Evolutionary conservation across 2,329 filamentous ascomycete species (phyloP), one percentile per base, ranked within the genome.

Genomic region (Pyrenophora teres): DNA sequence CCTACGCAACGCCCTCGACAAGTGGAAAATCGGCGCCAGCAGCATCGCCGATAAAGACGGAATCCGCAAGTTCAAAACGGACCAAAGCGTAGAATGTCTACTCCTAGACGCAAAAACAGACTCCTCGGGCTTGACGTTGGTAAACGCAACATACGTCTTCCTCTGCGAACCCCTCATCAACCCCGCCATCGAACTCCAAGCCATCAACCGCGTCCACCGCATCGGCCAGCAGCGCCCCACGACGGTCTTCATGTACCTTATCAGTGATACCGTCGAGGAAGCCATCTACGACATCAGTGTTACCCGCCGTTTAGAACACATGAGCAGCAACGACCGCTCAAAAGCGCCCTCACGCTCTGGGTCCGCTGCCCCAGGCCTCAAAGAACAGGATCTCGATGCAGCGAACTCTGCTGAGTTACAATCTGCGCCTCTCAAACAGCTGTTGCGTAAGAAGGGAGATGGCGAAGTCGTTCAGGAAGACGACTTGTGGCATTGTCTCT

Each of bases 161-260:
- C 82, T 99, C 4, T 96, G 92, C 71, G 94, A 99, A 69, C 94
- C 94, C 2, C 79, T 97, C 3, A 85, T 97, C 62, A 96, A 97
- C 68, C 93, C 93, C 0, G 92, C 92, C 0, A 85, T 99, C 13
- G 94, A 97, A 73, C 81, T 97, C 8, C 94, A 99, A 73, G 93
- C 92, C 12, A 96, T 97, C 66, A 92, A 93, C 0, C 88, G 94
- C 49, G 92, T 99, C 1, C 92, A 99, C 70, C 86, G 94, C 31
- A 99, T 99, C 57, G 94, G 94, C 0, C 94, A 97, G 74, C 81
- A 87, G 57, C 86, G 89, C 44, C 83, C 89, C 59, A 99, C 94
- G 0, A 96, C 90, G 0, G 92, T 97, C 1, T 97, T 92, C 89
- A 88, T 97, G 73, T 97, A 97, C 70, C 81, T 97, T 2, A 84